These are phyloP conservation scores for Taiozyma onychis DNA, from an alignment of 1,139 yeast genomes.

Conservation along the genomic window DNA sequence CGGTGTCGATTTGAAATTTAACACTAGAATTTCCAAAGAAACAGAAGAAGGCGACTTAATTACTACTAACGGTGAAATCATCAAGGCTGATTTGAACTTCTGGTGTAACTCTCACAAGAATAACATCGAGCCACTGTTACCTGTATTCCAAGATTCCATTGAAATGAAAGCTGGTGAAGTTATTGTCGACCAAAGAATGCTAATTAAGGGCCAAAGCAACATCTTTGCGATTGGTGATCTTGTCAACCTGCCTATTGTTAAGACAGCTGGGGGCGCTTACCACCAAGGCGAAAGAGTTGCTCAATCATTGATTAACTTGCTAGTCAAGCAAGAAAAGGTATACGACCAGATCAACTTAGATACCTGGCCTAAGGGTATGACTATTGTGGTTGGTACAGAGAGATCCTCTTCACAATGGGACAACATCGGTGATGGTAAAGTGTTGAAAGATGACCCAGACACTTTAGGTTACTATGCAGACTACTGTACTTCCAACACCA, in stretches of 20 bases:
- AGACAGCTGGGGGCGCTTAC: constrained; percentile 24
- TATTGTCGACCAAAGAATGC: constrained; percentile 28
- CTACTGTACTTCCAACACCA: constrained; percentile 16
- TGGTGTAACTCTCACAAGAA: constrained; percentile 43
- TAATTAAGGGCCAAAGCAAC: constrained; percentile 19
- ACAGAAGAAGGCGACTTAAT: constrained; percentile 16
- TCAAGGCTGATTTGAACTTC: constrained; percentile 33
- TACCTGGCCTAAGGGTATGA: constrained; percentile 19
- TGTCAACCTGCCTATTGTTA: constrained; percentile 18
- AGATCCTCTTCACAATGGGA: constrained; percentile 18
- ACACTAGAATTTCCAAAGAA: constrained; percentile 20
- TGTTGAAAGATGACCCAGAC: constrained; percentile 9
- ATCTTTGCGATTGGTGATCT: constrained; percentile 28
- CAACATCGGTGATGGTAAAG: constrained; percentile 19
- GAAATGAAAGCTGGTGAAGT: constrained; percentile 18
- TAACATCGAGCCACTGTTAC: constrained; percentile 29
- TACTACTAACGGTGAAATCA: constrained; percentile 38
- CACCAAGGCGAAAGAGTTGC: constrained; percentile 19
- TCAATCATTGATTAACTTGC: constrained; percentile 12
- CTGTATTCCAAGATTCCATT: constrained; percentile 20
- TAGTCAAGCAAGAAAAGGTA: constrained; percentile 9
- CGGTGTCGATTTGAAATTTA: constrained; percentile 24
- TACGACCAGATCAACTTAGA: constrained; percentile 13
- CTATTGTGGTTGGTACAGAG: constrained; percentile 21
- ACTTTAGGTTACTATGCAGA: constrained; percentile 17